Evolutionary conservation across 1,284 basidiomycete genomes (phyloP).

Genomic region (Leucoagaricus sp.): DNA sequence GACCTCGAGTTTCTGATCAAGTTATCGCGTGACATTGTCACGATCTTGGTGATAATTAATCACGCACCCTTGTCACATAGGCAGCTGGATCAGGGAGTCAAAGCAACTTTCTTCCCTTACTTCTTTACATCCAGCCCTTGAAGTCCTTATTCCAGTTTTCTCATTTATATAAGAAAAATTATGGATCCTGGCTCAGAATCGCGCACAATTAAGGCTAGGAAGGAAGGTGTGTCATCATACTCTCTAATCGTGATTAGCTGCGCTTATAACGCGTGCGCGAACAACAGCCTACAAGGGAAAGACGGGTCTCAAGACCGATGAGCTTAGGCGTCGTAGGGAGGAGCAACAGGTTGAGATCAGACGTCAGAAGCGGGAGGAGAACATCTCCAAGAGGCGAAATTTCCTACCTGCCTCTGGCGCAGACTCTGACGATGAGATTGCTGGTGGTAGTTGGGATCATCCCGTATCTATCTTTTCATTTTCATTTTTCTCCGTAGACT

Average conservation of each 20-base stretch:
- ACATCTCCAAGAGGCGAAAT: conserved; percentile 94
- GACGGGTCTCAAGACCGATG: conserved; percentile 81
- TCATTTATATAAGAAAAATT: conserved; percentile 7
- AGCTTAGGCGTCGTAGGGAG: conserved; percentile 90
- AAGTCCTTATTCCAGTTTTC: conserved; percentile 18
- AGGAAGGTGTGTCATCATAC: conserved; percentile 50
- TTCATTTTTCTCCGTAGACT: conserved; percentile 15
- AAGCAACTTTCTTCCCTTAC: conserved; percentile 26
- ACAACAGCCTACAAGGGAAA: conserved; percentile 71
- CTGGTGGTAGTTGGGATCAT: conserved; percentile 71
- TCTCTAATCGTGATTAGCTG: conserved; percentile 28
- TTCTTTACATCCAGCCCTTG: conserved; percentile 24
- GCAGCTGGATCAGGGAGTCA: conserved; percentile 18
- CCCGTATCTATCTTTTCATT: conserved; percentile 52
- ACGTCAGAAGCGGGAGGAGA: conserved; percentile 95
- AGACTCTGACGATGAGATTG: conserved; percentile 88
- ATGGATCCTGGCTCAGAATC: conserved; percentile 45
- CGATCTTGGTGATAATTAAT: conserved; percentile 11
- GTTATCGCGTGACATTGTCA: conserved; percentile 19
- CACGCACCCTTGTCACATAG: conserved; percentile 23
- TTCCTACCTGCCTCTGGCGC: conserved; percentile 72
- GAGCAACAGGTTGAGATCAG: conserved; percentile 98
- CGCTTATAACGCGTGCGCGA: conserved; percentile 34
- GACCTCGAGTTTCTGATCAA: no score
- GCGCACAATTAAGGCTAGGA: conserved; percentile 67